These are phyloP conservation scores for Colletotrichum trifolii DNA, from an alignment of 2,329 filamentous ascomycete species.

Conservation along the genomic window DNA sequence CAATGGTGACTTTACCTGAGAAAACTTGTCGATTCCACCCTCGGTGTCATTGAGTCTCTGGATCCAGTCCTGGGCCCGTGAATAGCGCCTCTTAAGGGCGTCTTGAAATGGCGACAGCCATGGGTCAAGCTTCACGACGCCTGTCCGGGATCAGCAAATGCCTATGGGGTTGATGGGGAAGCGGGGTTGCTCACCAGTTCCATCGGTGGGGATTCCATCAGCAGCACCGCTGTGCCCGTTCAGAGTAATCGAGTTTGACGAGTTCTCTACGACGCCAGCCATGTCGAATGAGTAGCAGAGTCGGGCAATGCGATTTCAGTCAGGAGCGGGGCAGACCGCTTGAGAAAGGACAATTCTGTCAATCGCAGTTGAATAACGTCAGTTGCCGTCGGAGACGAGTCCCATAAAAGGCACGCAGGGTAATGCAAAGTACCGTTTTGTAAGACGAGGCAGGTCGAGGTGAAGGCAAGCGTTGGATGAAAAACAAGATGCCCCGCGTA, in stretches of 20 bases:
- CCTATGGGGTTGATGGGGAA: no score
- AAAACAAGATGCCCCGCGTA: conserved; percentile 17
- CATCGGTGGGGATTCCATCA: conserved; percentile 71
- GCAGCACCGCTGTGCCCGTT: conserved; percentile 53
- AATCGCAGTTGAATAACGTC: conserved; percentile 21
- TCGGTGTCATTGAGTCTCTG: conserved; percentile 83
- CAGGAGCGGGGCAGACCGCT: conserved; percentile 23
- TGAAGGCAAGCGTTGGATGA: conserved; percentile 6
- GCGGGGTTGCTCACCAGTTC: conserved; percentile 69
- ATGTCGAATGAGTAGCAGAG: conserved; percentile 17
- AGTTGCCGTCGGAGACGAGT: conserved; percentile 2
- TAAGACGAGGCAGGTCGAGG: neutral
- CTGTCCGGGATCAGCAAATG: conserved; percentile 56
- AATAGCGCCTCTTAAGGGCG: conserved; percentile 79
- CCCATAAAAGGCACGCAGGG: neutral
- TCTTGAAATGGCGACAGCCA: conserved; percentile 89
- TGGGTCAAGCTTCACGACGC: conserved; percentile 87
- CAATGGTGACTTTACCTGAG: conserved; percentile 64
- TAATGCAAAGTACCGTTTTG: conserved; percentile 8
- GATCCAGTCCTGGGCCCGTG: conserved; percentile 87
- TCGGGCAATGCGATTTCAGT: conserved; percentile 3
- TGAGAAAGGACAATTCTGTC: conserved; percentile 4
- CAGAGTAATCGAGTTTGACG: conserved; percentile 56
- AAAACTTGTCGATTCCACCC: conserved; percentile 92
- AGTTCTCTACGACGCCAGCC: conserved; percentile 45